These are phyloP conservation scores for Odonthalia washingtoniensis DNA, from an alignment of 31 red algal genomes.

Conservation along the genomic window DNA sequence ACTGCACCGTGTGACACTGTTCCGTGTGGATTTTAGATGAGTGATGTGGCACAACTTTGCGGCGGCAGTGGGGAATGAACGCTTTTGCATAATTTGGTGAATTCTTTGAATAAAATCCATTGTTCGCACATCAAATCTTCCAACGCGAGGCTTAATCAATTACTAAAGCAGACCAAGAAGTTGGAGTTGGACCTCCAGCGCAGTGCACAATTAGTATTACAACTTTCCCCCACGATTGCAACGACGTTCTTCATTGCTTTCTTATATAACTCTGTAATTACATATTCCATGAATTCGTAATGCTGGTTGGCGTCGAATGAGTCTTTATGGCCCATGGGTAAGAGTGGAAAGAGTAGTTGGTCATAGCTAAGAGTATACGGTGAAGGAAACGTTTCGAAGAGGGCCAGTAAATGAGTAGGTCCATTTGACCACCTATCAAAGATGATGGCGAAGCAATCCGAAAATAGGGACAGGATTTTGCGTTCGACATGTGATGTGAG, in stretches of 20 bases:
- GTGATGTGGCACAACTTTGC: neutral
- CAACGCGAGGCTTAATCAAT: neutral
- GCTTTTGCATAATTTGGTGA: neutral
- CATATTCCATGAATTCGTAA: neutral
- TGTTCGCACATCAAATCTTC: neutral
- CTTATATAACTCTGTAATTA: neutral
- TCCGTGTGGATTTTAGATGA: neutral
- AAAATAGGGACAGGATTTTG: no score
- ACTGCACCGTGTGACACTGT: neutral
- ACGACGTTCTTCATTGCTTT: neutral
- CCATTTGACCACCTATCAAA: no score
- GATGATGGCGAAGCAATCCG: no score
- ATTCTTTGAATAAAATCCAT: neutral
- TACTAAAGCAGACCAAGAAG: neutral
- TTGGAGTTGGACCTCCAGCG: neutral
- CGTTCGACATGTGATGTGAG: no score
- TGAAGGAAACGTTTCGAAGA: neutral
- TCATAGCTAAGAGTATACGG: neutral
- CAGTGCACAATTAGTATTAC: neutral
- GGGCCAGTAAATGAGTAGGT: no score
- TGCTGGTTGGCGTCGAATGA: neutral
- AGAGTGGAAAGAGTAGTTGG: neutral
- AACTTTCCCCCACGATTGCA: neutral
- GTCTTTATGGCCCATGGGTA: neutral
- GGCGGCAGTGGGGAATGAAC: neutral